A percentile compares a stretch with the other conserved stretches of the same genome.
Conservation (phyloP, 176 grass and related monocot species). For the Puccinellia tenuiflora region DNA sequence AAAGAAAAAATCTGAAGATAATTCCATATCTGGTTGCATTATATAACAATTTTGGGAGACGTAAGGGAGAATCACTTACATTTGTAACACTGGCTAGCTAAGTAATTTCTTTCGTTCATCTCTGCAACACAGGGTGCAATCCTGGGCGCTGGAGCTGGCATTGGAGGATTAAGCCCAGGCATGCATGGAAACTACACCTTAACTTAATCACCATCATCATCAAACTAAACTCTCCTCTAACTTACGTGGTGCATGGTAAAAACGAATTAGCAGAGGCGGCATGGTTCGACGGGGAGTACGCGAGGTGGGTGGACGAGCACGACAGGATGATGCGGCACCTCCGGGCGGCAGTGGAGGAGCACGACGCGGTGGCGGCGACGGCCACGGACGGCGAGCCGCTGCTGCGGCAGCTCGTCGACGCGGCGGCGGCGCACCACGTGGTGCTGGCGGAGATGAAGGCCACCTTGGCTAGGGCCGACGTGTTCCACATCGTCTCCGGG, state of each 20-base stretch:
- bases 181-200: slow-evolving; percentile 13
- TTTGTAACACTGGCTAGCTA: not conserved
- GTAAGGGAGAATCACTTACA: not conserved
- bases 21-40: not conserved
- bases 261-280: slow-evolving; percentile 32
- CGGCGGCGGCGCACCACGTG: slow-evolving; percentile 27
- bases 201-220: not conserved
- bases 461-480: slow-evolving; percentile 35
- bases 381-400: slow-evolving; percentile 21
- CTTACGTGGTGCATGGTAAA: not conserved
- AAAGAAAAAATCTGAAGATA: not conserved
- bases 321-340: slow-evolving; percentile 37
- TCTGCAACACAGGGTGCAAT: slow-evolving; percentile 23
- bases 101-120: not conserved
- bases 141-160: slow-evolving; percentile 26
- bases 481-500: slow-evolving; percentile 48
- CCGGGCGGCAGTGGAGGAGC: slow-evolving; percentile 29
- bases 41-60: not conserved
- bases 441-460: slow-evolving; percentile 42
- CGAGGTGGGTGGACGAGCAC: slow-evolving; percentile 46
- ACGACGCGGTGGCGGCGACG: not conserved
- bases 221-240: not conserved
- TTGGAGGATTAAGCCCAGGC: slow-evolving; percentile 46
- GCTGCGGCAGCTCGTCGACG: slow-evolving; percentile 41
- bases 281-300: slow-evolving; percentile 45